Evolutionary conservation across 2,329 filamentous ascomycete genomes (phyloP), one percentile per base, ranked within the genome.

Genomic region (Dothistroma septosporum): DNA sequence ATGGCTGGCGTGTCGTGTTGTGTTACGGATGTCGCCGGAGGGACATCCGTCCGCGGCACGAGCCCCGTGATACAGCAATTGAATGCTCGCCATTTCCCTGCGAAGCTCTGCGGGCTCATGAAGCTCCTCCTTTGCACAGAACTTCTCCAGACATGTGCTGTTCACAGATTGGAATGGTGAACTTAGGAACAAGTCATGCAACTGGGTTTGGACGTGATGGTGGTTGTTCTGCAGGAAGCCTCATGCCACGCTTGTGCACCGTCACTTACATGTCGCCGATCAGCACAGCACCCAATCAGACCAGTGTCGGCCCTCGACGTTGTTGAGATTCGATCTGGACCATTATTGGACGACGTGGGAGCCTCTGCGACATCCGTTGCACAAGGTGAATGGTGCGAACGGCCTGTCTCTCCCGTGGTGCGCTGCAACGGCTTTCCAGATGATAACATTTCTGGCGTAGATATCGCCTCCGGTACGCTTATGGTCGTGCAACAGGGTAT

Each of bases 301-400:
- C 22, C n/a, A 50, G 21, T 22, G 48, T 21, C 12, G n/a, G 21
- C 49, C 49, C 31, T 37, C 19, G 1, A 21, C 2, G n/a, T n/a
- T n/a, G n/a, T n/a, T n/a, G n/a, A n/a, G n/a, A n/a, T n/a, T 16
- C 35, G 16, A 6, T 54, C 31, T 54, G 12, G 7, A 37, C 31
- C 21, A 32, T n/a, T 16, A 12, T 19, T 21, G 1, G 16, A 12
- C 22, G 49, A 28, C 28, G 28, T 28, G 16, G 24, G 3, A 8
- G 2, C 4, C 3, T 53, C 22, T 53, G 49, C 21, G 4, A 31
- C 24, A 9, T 6, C 47, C 24, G 52, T 54, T 37, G 52, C 52
- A 54, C 52, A 32, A 54, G 52, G 52, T 54, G 52, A 54, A 54
- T 54, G 52, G 32, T 54, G 52, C 4, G 41, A 44, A n/a, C 14